Base-by-base conservation (phyloP, 148 eudicot genomes). In the Cornus kousa region DNA sequence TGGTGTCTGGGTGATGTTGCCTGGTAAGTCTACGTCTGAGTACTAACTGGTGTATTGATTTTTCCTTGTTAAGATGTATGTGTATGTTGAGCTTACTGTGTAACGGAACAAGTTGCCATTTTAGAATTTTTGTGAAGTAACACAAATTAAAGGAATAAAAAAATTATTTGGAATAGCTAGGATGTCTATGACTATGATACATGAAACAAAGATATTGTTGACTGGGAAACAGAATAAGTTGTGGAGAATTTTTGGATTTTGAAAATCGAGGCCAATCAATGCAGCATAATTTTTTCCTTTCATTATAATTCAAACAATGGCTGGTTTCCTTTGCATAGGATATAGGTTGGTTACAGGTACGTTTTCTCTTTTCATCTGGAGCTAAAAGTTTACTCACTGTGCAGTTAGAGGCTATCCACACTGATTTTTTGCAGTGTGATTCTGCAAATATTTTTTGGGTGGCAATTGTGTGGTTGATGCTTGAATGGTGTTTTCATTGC, bases 1-100 rank as follows among this genome's bases (percentile, higher is more conserved):
- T 94, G 74, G 86, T 94, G 35, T 90, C 97, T 73, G 97, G 94
- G 20, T 92, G 89, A 91, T 78, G 53, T 57, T 76, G 20, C 82
- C 23, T 74, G 43, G 66, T 62, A 62, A 62, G 66, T 62, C 17
- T 17, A 62, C 20, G 66, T 19, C 24, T 3, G 59, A 53, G 59
- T 2, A 53, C 17, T 16, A 11, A 57, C 8, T 19, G 20, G 62
- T 20, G 12, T 16, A 48, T 11, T 53, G 3, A 1, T n/a, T 62
- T 62, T 62, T 62, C 19, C 59, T 62, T 62, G 66, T 62, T 62
- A 62, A 19, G 8, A 62, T 57, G 62, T 43, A 14, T 17, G 2
- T 53, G 14, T n/a, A 20, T 62, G 23, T 62, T n/a, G 66, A 62
- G 66, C 66, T 62, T 17, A 5, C 20, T 5, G 7, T 62, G 24